Conservation (phyloP, 2,329 filamentous ascomycete genomes). For the Myriosclerotinia scirpicola region DNA sequence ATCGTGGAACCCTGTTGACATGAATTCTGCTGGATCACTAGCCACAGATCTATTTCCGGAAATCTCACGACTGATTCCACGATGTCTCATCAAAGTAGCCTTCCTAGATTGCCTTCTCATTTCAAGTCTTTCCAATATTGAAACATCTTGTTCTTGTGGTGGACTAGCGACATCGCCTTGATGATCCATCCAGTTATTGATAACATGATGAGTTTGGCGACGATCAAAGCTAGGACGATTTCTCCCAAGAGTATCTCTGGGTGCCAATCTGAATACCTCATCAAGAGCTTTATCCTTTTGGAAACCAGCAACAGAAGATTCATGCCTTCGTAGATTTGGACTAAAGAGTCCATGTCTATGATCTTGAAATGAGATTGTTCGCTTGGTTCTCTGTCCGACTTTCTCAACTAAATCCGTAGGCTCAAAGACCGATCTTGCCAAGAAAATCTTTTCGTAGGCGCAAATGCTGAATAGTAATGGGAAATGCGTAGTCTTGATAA, state of each 20-base stretch:
- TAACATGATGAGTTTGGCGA: constrained; percentile 75
- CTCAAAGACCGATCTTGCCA: constrained; percentile 75
- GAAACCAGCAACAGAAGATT: constrained; percentile 84
- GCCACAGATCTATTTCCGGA: constrained; percentile 55
- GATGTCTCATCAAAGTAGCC: constrained; percentile 30
- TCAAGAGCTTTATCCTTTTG: constrained; percentile 89
- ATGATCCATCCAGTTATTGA: constrained; percentile 87
- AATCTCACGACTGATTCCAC: constrained; percentile 43
- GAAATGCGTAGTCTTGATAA: constrained; percentile 90
- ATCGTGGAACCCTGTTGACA: constrained; percentile 46
- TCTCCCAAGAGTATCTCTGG: constrained; percentile 61
- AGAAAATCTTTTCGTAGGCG: constrained; percentile 77
- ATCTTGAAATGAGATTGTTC: constrained; percentile 58
- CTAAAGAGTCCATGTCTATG: constrained; percentile 64
- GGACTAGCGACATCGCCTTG: constrained; percentile 55
- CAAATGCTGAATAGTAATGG: constrained; percentile 86
- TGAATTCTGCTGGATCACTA: constrained; percentile 63
- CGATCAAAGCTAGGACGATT: constrained; percentile 63
- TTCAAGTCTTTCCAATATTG: constrained; percentile 59
- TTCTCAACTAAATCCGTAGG: constrained; percentile 84
- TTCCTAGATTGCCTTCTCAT: constrained; percentile 39
- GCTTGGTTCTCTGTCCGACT: constrained; percentile 51
- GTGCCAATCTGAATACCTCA: constrained; percentile 80
- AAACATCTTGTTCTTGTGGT: constrained; percentile 60
- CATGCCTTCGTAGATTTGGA: constrained; percentile 68